These are phyloP conservation scores for Trichomonascaceae sp. DNA, from an alignment of 1,139 yeast species.

Conservation along the genomic window DNA sequence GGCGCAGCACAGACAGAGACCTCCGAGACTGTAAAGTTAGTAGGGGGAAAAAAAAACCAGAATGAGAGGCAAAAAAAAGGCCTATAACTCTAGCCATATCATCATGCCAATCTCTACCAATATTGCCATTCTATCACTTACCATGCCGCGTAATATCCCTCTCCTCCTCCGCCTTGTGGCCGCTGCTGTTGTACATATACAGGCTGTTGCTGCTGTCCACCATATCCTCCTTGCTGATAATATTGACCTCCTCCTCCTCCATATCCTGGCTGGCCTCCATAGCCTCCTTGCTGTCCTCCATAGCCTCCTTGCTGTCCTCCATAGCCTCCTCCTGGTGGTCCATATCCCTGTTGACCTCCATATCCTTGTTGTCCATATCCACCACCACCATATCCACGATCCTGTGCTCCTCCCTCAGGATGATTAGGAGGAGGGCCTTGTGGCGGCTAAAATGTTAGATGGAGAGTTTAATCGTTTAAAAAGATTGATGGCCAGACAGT, in stretches of 20 bases:
- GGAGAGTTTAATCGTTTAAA: neutral
- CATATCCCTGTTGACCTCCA: constrained; percentile 19
- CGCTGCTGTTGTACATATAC: constrained; percentile 28
- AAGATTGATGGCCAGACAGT: no score
- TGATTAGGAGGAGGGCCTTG: constrained; percentile 13
- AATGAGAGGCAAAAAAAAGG: no score
- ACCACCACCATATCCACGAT: constrained; percentile 19
- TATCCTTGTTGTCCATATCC: constrained; percentile 13
- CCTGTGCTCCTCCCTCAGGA: constrained; percentile 13
- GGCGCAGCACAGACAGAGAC: constrained; percentile 25
- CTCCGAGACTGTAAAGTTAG: constrained; percentile 15
- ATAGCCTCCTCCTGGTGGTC: constrained; percentile 19
- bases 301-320: constrained; percentile 19
- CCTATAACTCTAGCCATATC: no score
- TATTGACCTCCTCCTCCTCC: neutral
- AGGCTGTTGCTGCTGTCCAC: constrained; percentile 30
- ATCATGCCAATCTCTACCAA: neutral
- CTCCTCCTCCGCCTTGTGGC: constrained; percentile 19
- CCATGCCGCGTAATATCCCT: constrained; percentile 24
- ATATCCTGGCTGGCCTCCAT: neutral
- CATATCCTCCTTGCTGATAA: constrained; percentile 21
- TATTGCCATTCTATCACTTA: constrained; percentile 11
- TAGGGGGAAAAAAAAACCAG: no score
- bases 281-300: constrained; percentile 14
- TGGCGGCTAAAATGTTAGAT: constrained; percentile 6